Conservation (phyloP, 345 rosid genomes). For the Syzygium oleosum region DNA sequence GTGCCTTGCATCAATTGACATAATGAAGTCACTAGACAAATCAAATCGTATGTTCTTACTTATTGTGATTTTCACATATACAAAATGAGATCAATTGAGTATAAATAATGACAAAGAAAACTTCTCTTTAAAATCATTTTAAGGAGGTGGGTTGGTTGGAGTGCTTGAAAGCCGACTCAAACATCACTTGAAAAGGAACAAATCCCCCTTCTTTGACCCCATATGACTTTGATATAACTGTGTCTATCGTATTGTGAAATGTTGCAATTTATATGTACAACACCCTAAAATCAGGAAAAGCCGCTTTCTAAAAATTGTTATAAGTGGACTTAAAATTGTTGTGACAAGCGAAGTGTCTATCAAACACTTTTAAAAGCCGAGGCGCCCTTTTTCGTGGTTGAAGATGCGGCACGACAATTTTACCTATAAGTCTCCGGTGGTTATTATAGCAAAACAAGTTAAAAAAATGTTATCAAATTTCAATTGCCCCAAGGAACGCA, state of each 20-base stretch:
- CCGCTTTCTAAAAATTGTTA: not conserved
- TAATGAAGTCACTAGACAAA: not conserved
- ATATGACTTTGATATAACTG: not conserved
- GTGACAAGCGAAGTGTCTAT: not conserved
- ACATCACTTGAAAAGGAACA: not conserved
- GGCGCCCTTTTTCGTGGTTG: not conserved
- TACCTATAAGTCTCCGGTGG: fast-evolving
- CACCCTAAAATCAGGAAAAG: not conserved
- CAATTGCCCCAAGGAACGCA: not conserved
- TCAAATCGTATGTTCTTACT: not conserved
- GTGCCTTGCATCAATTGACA: not conserved
- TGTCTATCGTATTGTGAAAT: not conserved
- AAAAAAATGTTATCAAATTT: not conserved
- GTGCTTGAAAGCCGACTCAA: not conserved
- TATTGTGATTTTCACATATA: not conserved
- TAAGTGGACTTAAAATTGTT: fast-evolving
- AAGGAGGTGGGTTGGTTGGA: not conserved
- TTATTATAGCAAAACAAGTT: not conserved
- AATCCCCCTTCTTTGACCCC: not conserved
- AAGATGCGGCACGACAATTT: not conserved
- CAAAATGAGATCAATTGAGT: not conserved
- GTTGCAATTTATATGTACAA: not conserved
- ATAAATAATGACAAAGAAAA: not conserved
- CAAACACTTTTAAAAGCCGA: not conserved
- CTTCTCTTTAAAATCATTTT: no score